Evolutionary conservation across 202 grass and related monocot species (phyloP).

Genomic region (Schoenoplectus triqueter): DNA sequence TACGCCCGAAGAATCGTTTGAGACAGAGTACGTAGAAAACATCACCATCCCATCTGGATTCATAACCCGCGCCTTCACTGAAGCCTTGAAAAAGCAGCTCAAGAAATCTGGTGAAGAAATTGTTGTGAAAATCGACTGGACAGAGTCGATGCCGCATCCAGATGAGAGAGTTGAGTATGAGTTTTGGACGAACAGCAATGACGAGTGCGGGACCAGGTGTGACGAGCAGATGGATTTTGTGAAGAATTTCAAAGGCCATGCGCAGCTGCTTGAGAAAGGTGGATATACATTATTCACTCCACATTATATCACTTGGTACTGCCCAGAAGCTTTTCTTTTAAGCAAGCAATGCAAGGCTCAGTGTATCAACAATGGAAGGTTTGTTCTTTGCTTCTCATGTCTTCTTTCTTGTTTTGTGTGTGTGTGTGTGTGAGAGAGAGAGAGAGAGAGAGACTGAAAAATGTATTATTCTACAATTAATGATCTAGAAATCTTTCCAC

Average conservation of each 20-base stretch:
- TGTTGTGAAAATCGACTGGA: slow-evolving; percentile 73
- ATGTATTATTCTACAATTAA: background rate
- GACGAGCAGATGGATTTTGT: slow-evolving; percentile 86
- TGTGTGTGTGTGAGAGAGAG: background rate
- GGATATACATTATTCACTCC: slow-evolving; percentile 76
- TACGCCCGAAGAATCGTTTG: slow-evolving; percentile 54
- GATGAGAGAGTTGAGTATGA: slow-evolving; percentile 92
- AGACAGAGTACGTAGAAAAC: slow-evolving; percentile 63
- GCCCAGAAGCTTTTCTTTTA: slow-evolving; percentile 51
- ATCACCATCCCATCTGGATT: slow-evolving; percentile 85
- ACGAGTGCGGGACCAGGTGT: slow-evolving; percentile 79
- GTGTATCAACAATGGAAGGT: slow-evolving; percentile 79
- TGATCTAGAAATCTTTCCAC: background rate
- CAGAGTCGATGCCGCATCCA: slow-evolving; percentile 86
- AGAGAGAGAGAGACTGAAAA: background rate
- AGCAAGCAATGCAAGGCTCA: slow-evolving; percentile 73
- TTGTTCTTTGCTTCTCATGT: background rate
- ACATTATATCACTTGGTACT: slow-evolving; percentile 97
- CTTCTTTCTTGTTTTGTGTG: no score
- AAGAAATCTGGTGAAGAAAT: slow-evolving; percentile 34
- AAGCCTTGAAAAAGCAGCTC: slow-evolving; percentile 52
- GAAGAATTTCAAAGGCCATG: slow-evolving; percentile 66
- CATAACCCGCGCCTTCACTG: slow-evolving; percentile 47
- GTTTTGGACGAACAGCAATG: slow-evolving; percentile 98
- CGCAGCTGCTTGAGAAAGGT: slow-evolving; percentile 74